Conservation (phyloP, 805 yeast species). For the Saccharomycopsis sp. region DNA sequence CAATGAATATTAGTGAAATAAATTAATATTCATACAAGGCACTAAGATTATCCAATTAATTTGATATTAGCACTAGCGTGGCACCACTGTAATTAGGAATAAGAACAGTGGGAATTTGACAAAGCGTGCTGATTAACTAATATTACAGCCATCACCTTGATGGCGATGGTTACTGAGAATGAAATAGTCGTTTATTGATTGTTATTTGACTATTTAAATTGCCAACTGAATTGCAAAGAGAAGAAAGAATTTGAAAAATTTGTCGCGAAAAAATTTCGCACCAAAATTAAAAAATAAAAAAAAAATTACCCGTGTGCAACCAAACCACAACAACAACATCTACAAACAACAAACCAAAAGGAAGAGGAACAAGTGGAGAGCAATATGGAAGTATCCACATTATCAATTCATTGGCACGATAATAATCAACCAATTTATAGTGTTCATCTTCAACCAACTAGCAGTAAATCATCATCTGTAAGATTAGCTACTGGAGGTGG, state of each 20-base stretch:
- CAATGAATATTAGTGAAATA: conserved; percentile 6
- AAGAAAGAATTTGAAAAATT: too few relatives aligned
- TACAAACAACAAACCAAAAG: neutral
- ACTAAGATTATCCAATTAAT: conserved; percentile 18
- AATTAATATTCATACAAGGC: conserved; percentile 12
- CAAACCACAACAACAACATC: neutral
- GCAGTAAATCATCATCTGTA: conserved; percentile 11
- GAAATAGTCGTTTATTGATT: too few relatives aligned
- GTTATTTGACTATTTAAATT: too few relatives aligned
- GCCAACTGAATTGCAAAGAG: too few relatives aligned
- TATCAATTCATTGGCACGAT: conserved; percentile 68
- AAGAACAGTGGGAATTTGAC: conserved; percentile 22
- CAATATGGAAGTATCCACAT: conserved; percentile 39
- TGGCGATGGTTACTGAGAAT: too few relatives aligned
- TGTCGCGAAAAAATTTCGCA: too few relatives aligned
- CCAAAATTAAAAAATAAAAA: too few relatives aligned
- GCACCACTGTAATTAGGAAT: conserved; percentile 20
- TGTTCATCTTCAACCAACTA: conserved; percentile 53
- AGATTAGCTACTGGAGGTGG: conserved; percentile 91
- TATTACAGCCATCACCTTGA: too few relatives aligned
- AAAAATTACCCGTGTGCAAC: too few relatives aligned
- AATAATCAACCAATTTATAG: conserved; percentile 70
- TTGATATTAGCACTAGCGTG: conserved; percentile 23
- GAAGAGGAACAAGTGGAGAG: conserved; percentile 24
- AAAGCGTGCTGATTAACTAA: conserved; percentile 21